These are phyloP conservation scores for Bryum argenteum DNA, from an alignment of 225 moss, liverwort and hornwort species.

Conservation along the genomic window DNA sequence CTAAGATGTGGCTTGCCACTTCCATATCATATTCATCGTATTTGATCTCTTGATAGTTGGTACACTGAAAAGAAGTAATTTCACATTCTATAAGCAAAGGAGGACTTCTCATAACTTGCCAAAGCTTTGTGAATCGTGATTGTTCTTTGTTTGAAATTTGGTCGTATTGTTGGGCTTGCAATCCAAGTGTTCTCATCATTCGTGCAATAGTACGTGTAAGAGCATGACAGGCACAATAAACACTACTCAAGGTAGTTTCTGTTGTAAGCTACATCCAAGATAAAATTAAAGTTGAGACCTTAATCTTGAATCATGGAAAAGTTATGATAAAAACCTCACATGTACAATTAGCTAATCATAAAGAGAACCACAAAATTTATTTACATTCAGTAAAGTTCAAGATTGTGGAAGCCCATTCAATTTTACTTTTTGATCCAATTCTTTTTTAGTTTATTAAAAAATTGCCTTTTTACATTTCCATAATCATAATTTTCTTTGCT, in stretches of 20 bases:
- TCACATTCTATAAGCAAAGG: slow-evolving; percentile 35
- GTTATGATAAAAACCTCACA: no score
- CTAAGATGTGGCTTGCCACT: slow-evolving; percentile 30
- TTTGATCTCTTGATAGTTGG: slow-evolving; percentile 22
- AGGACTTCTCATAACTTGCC: slow-evolving; percentile 37
- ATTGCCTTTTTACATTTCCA: no score
- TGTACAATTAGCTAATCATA: no score
- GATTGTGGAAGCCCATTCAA: no score
- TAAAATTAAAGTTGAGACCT: not conserved
- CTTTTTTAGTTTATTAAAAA: no score
- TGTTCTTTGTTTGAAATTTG: not conserved
- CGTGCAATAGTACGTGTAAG: slow-evolving; percentile 8
- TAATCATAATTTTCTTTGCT: no score
- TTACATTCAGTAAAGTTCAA: no score
- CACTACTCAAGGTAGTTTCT: not conserved
- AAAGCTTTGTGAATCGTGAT: slow-evolving; percentile 24
- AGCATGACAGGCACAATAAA: slow-evolving; percentile 41
- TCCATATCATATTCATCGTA: slow-evolving; percentile 37
- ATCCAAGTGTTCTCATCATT: slow-evolving; percentile 28
- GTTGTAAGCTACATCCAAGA: slow-evolving; percentile 5
- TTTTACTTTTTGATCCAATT: no score
- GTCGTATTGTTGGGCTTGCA: slow-evolving; percentile 40
- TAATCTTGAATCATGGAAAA: no score
- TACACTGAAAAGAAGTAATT: not conserved
- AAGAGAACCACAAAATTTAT: no score